Evolutionary conservation across 2,329 filamentous ascomycete genomes (phyloP).

Genomic region (Macrophomina pseudophaseolina): DNA sequence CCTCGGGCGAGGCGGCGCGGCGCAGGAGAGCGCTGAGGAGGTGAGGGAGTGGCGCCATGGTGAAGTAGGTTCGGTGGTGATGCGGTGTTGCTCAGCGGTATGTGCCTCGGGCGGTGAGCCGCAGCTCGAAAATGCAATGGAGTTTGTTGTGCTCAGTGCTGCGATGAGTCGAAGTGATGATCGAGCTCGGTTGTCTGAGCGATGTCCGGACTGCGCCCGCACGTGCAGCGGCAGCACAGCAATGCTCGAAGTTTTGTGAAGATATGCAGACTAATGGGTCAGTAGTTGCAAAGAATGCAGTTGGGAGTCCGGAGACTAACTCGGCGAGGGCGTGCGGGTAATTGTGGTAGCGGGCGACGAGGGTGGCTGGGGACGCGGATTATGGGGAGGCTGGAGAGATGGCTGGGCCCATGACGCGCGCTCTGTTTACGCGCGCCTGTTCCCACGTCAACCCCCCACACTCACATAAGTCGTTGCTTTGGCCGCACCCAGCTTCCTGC

Average conservation of each 20-base stretch:
- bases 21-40: conserved; percentile 14
- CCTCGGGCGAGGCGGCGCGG: conserved; percentile 1
- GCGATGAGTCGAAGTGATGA: neutral
- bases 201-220: neutral
- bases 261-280: conserved; percentile 1
- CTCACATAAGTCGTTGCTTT: neutral
- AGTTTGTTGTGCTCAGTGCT: conserved; percentile 3
- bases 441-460: conserved; percentile 3
- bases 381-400: conserved; percentile 19
- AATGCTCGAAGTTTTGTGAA: neutral
- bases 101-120: conserved; percentile 3
- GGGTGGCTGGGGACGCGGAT: conserved; percentile 15
- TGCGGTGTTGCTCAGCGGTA: neutral
- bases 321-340: neutral
- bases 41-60: conserved; percentile 19
- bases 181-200: neutral
- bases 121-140: neutral
- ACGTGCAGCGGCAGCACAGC: conserved; percentile 11
- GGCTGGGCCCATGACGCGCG: conserved; percentile 4
- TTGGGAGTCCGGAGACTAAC: neutral
- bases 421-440: conserved; percentile 16
- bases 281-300: conserved; percentile 8
- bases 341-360: conserved; percentile 3
- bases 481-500: neutral
- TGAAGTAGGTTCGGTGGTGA: neutral